phyloP scores from a whole-genome alignment of 2,329 filamentous ascomycete species.

The Sphaceloma murrayae region DNA sequence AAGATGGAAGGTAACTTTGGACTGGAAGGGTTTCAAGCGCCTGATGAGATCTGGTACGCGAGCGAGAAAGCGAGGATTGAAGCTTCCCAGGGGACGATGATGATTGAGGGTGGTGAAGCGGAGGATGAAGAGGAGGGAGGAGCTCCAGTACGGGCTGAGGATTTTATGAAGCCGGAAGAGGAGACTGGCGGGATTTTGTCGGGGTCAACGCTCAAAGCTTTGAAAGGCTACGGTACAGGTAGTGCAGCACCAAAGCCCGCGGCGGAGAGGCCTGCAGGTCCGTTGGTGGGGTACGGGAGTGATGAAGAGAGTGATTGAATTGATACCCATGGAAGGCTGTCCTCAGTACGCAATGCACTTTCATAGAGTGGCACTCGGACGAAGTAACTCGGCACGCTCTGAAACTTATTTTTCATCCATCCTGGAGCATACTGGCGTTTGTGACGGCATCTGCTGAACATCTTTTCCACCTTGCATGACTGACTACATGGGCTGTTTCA shows the following conservation, averaged over 20 bases:
- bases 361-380: too few species aligned
- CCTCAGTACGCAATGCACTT: too few species aligned
- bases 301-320: conserved; percentile 64
- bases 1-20: conserved; percentile 86
- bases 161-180: conserved; percentile 34
- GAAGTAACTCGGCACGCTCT: too few species aligned
- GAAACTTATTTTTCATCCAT: too few species aligned
- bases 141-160: conserved; percentile 36
- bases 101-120: conserved; percentile 51
- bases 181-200: conserved; percentile 62
- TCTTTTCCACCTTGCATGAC: too few species aligned
- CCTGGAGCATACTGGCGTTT: too few species aligned
- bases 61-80: conserved; percentile 60
- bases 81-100: conserved; percentile 51
- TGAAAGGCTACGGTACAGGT: conserved; percentile 48
- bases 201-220: conserved; percentile 66
- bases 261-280: conserved; percentile 51
- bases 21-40: conserved; percentile 82
- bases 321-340: conserved; percentile 15
- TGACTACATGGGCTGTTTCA: too few species aligned
- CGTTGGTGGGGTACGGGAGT: conserved; percentile 80
- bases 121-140: conserved; percentile 30
- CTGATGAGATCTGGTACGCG: conserved; percentile 88
- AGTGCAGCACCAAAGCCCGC: conserved; percentile 41
- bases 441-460: too few species aligned